A percentile compares a stretch with the other conserved stretches of the same genome.
Conservation (phyloP, 495 filamentous ascomycete genomes). For the Stereocaulon alpinum region DNA sequence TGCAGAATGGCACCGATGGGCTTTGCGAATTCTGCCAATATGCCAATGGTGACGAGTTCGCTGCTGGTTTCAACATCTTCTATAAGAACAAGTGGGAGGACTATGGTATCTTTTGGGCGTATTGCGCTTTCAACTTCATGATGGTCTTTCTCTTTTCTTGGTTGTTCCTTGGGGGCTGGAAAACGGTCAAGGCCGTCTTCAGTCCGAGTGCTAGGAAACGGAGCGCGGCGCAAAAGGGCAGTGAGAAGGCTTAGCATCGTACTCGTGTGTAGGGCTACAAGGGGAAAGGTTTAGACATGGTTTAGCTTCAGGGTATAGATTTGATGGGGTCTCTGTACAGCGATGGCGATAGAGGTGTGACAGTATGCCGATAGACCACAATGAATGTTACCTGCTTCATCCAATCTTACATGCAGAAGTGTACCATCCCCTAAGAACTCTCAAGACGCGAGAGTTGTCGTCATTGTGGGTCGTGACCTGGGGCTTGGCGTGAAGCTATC, state of each 20-base stretch:
- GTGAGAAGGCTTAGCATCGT: constrained; percentile 17
- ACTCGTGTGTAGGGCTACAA: neutral
- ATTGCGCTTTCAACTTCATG: constrained; percentile 44
- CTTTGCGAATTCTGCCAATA: constrained; percentile 56
- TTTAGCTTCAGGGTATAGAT: neutral
- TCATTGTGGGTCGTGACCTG: too few relatives aligned
- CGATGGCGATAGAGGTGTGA: too few relatives aligned
- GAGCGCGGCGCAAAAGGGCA: constrained; percentile 15
- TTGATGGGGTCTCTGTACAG: neutral
- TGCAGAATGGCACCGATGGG: constrained; percentile 33
- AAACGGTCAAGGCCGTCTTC: constrained; percentile 32
- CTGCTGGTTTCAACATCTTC: constrained; percentile 36
- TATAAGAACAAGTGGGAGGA: constrained; percentile 52
- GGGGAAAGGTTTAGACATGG: neutral
- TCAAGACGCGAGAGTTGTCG: too few relatives aligned
- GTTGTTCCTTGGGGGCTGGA: constrained; percentile 42
- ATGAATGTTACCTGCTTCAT: neutral
- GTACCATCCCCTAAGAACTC: too few relatives aligned
- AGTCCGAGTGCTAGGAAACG: constrained; percentile 32
- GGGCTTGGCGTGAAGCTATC: too few relatives aligned
- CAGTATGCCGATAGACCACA: neutral
- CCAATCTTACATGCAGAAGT: too few relatives aligned
- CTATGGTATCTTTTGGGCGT: constrained; percentile 50
- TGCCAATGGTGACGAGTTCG: constrained; percentile 43
- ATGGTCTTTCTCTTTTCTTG: constrained; percentile 43